Conservation (phyloP, 106 monocot species). For the Chionographis japonica region DNA sequence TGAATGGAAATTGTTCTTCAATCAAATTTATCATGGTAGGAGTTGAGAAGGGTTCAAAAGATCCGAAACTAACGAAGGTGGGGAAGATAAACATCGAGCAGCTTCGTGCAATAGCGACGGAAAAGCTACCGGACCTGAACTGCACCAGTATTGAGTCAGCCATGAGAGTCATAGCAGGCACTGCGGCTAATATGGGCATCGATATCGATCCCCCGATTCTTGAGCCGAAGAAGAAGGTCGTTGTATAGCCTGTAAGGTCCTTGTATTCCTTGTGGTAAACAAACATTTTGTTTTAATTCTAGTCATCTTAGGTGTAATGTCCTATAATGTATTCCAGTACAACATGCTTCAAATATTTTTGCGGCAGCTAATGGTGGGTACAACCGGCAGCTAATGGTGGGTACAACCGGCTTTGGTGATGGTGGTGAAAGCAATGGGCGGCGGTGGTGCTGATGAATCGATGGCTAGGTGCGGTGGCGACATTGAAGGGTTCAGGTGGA, state of each 20-base stretch:
- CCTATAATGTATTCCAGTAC: too few species aligned
- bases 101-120: constrained; percentile 68
- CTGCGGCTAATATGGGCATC: constrained; percentile 97
- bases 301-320: too few species aligned
- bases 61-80: constrained; percentile 74
- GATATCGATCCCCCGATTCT: constrained; percentile 86
- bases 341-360: too few species aligned
- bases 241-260: constrained; percentile 29
- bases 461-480: too few species aligned
- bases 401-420: too few species aligned
- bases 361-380: too few species aligned
- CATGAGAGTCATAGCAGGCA: constrained; percentile 95
- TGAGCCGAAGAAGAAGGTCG: constrained; percentile 65
- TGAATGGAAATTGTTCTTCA: neutral
- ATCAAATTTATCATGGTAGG: constrained; percentile 34
- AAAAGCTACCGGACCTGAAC: constrained; percentile 92
- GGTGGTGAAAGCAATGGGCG: too few species aligned
- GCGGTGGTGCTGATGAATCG: too few species aligned
- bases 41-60: constrained; percentile 86
- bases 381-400: too few species aligned
- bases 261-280: too few species aligned
- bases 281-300: too few species aligned
- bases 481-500: too few species aligned
- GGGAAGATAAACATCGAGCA: constrained; percentile 84
- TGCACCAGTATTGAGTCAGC: constrained; percentile 76